phyloP scores from a whole-genome alignment of 257 asterid genomes.

The Primulina tabacum region DNA sequence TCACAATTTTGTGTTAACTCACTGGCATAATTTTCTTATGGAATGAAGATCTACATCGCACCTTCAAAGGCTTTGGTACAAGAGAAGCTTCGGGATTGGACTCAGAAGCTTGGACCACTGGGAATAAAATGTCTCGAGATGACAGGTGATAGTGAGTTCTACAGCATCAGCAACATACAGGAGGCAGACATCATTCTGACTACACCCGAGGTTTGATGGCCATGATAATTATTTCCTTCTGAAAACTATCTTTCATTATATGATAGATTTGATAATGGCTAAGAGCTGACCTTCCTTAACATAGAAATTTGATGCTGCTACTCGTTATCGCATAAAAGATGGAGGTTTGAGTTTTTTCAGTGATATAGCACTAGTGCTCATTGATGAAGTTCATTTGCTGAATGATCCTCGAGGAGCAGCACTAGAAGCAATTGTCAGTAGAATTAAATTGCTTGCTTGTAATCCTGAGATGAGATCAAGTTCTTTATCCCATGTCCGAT shows the following conservation, averaged over 20 bases:
- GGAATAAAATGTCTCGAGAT: conserved; percentile 85
- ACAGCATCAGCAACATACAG: conserved; percentile 60
- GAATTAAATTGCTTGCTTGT: conserved; percentile 82
- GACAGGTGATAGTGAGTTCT: conserved; percentile 87
- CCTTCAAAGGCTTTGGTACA: conserved; percentile 97
- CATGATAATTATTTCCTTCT: conserved; percentile 17
- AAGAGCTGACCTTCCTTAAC: conserved; percentile 25
- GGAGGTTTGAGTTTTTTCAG: conserved; percentile 96
- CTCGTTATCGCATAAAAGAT: conserved; percentile 80
- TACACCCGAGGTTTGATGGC: conserved; percentile 81
- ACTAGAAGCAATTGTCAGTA: conserved; percentile 88
- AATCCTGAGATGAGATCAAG: conserved; percentile 79
- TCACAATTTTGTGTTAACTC: conserved; percentile 19
- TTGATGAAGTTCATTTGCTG: conserved; percentile 97
- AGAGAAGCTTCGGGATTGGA: conserved; percentile 92
- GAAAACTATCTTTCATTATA: neutral
- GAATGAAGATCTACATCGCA: conserved; percentile 73
- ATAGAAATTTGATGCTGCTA: conserved; percentile 92
- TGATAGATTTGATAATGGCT: conserved; percentile 22
- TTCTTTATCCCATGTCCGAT: conserved; percentile 76
- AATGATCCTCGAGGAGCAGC: conserved; percentile 98
- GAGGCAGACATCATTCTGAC: conserved; percentile 95
- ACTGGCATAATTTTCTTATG: conserved; percentile 23
- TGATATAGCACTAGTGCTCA: conserved; percentile 85
- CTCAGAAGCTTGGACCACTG: conserved; percentile 69